Percentiles rank a stretch among this genome's conserved stretches.
These are phyloP conservation scores for Talaromyces ruber DNA, from an alignment of 495 filamentous ascomycete species.

Conservation along the genomic window DNA sequence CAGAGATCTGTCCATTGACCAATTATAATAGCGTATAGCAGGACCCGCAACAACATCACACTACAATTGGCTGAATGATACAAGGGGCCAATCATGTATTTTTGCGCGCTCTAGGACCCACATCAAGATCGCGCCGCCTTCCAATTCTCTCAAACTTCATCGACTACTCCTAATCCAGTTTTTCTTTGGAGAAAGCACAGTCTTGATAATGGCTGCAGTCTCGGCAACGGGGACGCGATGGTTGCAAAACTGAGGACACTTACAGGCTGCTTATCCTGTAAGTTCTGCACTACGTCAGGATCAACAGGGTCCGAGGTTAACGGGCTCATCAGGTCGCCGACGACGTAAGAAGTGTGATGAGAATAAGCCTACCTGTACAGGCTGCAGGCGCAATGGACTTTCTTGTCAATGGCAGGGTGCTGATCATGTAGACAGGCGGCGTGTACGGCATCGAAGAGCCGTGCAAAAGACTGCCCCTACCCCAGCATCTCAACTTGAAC, in stretches of 20 bases:
- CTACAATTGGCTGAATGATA: neutral
- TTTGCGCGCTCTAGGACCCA: neutral
- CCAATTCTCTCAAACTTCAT: neutral
- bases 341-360: conserved; percentile 4
- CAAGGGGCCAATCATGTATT: neutral
- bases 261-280: neutral
- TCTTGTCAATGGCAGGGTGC: neutral
- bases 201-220: neutral
- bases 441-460: neutral
- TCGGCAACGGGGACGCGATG: neutral
- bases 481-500: neutral
- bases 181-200: neutral
- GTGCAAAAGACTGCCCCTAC: neutral
- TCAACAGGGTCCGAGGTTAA: neutral
- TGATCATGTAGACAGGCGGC: neutral
- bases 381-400: neutral
- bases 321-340: neutral
- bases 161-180: neutral
- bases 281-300: neutral
- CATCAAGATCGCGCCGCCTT: too few species aligned
- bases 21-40: too few species aligned
- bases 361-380: neutral
- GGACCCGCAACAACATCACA: too few species aligned
- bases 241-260: conserved; percentile 3
- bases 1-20: too few species aligned